Percentiles rank a stretch among this genome's conserved stretches.
Evolutionary conservation across 768 basidiomycete species (phyloP).

Genomic region (Lactarius sanguifluus): DNA sequence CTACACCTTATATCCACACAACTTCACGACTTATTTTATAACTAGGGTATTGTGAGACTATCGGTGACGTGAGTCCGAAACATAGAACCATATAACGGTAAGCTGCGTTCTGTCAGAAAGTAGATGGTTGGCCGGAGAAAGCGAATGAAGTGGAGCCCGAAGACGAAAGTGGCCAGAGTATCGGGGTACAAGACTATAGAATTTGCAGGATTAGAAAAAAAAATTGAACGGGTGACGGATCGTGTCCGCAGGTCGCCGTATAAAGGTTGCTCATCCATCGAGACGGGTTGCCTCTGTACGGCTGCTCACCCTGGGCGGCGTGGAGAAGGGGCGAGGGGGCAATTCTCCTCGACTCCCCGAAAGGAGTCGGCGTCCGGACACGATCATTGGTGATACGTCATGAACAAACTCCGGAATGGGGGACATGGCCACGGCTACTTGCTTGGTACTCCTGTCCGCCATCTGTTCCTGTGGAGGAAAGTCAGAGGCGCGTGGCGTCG

Average conservation of each 20-base stretch:
- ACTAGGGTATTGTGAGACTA: background rate
- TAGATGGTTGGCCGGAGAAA: background rate
- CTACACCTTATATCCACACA: background rate
- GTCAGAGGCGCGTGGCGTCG: slow-evolving; percentile 22
- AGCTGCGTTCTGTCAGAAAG: background rate
- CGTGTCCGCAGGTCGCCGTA: background rate
- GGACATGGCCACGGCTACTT: background rate
- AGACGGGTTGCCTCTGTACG: slow-evolving; percentile 6
- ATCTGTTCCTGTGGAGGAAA: slow-evolving; percentile 10
- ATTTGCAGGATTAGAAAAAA: background rate
- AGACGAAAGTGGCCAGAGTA: slow-evolving; percentile 13
- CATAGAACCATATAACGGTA: slow-evolving; percentile 12
- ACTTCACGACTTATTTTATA: slow-evolving; percentile 6
- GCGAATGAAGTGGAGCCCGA: background rate
- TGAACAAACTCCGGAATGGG: slow-evolving; percentile 12
- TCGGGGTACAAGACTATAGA: background rate
- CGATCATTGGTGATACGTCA: slow-evolving; percentile 1
- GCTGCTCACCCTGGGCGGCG: slow-evolving; percentile 24
- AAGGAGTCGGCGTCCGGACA: background rate
- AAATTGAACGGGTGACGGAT: background rate
- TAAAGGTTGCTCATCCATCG: background rate
- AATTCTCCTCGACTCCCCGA: slow-evolving; percentile 6
- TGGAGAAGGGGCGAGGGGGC: slow-evolving; percentile 26
- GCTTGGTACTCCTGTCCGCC: background rate
- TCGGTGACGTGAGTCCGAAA: background rate